Base-by-base conservation (phyloP, 2,329 filamentous ascomycete species). In the Nemania sp. region DNA sequence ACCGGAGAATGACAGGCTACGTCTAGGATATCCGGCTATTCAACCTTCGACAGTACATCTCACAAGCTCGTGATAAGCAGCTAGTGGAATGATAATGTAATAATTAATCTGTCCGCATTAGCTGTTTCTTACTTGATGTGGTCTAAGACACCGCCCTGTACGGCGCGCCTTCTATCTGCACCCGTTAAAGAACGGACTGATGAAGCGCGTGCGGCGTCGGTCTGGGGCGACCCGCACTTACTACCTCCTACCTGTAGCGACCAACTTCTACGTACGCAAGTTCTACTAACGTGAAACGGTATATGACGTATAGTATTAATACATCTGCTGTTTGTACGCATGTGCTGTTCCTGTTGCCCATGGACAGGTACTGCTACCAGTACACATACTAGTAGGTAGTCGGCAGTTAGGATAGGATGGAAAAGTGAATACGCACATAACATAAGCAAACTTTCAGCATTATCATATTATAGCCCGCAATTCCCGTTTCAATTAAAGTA, bases 251-350 rank as follows among this genome's bases (percentile, higher is more conserved):
- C n/a, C 24, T 36, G 36, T 42, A 36, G 36, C 23, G 19, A 55
- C 31, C 26, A 24, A 24, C 14, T 17, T 36, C 33, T 36, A 9
- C 30, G 34, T 54, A 51, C 47, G n/a, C n/a, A n/a, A n/a, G n/a
- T n/a, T n/a, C n/a, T n/a, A n/a, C n/a, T 4, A n/a, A 2, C 37
- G 30, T n/a, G 1, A 41, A 34, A 49, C 15, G 15, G 15, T 45
- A 49, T 42, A 56, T 56, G 54, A 56, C 54, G 54, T 56, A 56
- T n/a, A n/a, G n/a, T n/a, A n/a, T n/a, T n/a, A n/a, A n/a, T n/a
- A n/a, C n/a, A n/a, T n/a, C n/a, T n/a, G n/a, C n/a, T n/a, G n/a
- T n/a, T 40, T 41, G 15, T 37, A 20, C 31, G n/a, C 22, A 36
- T 36, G 39, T 28, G 28, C 28, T 14, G 19, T n/a, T n/a, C n/a